phyloP scores from a whole-genome alignment of 179 eudicot species.

The Monotropa hypopitys region DNA sequence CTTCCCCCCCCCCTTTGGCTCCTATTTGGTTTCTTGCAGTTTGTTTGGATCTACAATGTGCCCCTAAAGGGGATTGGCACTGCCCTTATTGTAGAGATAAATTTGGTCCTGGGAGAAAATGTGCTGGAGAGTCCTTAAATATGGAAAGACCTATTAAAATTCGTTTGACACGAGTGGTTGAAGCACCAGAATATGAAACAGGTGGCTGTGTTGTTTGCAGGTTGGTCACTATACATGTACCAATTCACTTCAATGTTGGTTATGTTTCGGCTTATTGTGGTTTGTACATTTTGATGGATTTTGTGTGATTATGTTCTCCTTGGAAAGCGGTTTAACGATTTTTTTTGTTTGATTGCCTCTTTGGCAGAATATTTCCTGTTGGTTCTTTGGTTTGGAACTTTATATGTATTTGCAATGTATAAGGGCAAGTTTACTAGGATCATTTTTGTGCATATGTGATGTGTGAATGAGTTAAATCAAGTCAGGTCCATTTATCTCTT shows the following conservation, averaged over 20 bases:
- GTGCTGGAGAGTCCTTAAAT: constrained; percentile 28
- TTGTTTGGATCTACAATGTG: constrained; percentile 51
- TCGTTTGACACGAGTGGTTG: constrained; percentile 62
- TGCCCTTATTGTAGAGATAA: constrained; percentile 54
- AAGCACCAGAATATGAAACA: constrained; percentile 48
- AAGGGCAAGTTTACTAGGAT: not conserved
- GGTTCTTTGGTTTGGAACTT: not conserved
- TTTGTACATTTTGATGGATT: not conserved
- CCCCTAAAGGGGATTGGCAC: constrained; percentile 52
- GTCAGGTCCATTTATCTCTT: not conserved
- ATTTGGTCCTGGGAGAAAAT: constrained; percentile 29
- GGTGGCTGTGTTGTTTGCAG: constrained; percentile 95
- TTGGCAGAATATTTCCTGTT: not conserved
- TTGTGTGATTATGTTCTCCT: not conserved
- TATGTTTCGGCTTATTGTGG: not conserved
- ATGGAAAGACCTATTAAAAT: constrained; percentile 37
- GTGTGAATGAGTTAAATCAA: not conserved
- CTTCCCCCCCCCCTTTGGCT: not conserved
- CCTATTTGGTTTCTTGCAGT: constrained; percentile 34
- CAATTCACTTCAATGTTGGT: not conserved
- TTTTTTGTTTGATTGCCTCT: not conserved
- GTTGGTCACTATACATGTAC: constrained; percentile 22
- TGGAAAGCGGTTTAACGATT: not conserved
- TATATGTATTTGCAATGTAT: not conserved
- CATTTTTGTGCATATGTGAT: too few relatives aligned